Evolutionary conservation across 1,284 basidiomycete genomes (phyloP), one percentile per base, ranked within the genome.

Genomic region (Dichomitus squalens): DNA sequence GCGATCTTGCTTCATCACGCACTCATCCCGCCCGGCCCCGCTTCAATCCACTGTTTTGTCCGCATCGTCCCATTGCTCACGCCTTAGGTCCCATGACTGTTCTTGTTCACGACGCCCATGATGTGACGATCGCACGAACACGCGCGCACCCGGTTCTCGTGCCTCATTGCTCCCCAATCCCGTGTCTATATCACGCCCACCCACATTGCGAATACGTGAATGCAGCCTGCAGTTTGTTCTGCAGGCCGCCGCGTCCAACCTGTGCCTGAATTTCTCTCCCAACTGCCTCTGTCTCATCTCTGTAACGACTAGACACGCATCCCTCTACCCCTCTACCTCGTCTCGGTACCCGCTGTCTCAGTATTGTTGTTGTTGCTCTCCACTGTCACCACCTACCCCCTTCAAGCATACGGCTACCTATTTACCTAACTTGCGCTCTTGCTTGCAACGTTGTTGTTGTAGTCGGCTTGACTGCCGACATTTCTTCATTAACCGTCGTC

Each of bases 221-320:
- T 36, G 44, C 61, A 48, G 27, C 47, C 58, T 55, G 51, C 39
- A 18, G 12, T 60, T 57, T 33, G 51, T 63, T 60, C 55, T n/a
- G 40, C 44, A 54, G 54, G 41, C 50, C 52, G 23, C 44, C 40
- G 56, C 52, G 58, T 53, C 53, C 39, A 25, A 18, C 38, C 43
- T 23, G 46, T 55, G 31, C 44, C 49, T 40, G 49, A 49, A 50
- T 49, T 51, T 52, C 58, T 57, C 58, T 60, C 55, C 20, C 41
- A 46, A 59, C 52, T 58, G 68, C 65, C 68, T 63, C 60, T 64
- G 53, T 64, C 66, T 62, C 63, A 56, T 57, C 60, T 64, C 56
- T 86, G 84, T 86, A 85, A 86, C 78, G 79, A 85, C 79, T 85
- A 87, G 83, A 84, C 78, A 87, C 83, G 79, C 80, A 78, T 68